Percentiles rank a stretch among this genome's conserved stretches.
These are phyloP conservation scores for Lactarius sp. DNA, from an alignment of 768 basidiomycete genomes.

Conservation along the genomic window DNA sequence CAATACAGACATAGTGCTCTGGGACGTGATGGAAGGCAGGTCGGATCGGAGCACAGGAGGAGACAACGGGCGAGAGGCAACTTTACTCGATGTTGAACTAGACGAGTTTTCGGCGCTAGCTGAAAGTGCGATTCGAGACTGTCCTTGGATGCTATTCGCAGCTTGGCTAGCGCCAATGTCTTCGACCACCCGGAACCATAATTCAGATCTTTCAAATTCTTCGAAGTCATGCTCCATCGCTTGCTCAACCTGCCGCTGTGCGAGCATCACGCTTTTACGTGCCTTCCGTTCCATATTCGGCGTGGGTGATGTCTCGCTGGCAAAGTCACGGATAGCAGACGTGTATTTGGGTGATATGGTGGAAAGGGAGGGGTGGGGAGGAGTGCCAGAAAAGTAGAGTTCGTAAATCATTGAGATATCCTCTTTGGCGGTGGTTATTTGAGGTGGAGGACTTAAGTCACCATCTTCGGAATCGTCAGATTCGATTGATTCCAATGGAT, in stretches of 20 bases:
- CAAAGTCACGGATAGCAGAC: constrained; percentile 61
- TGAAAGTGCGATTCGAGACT: neutral
- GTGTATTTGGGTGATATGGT: constrained; percentile 68
- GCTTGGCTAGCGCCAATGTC: constrained; percentile 46
- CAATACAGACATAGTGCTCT: constrained; percentile 3
- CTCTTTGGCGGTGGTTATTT: constrained; percentile 60
- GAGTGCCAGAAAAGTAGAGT: constrained; percentile 69
- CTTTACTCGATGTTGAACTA: neutral
- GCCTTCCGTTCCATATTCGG: constrained; percentile 48
- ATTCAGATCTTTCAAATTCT: constrained; percentile 79
- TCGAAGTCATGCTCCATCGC: constrained; percentile 92
- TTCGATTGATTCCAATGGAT: constrained; percentile 83
- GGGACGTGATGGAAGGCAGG: constrained; percentile 19
- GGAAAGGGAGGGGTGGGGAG: constrained; percentile 53
- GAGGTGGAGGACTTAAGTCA: constrained; percentile 52
- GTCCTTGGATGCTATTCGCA: neutral
- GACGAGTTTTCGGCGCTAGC: constrained; percentile 16
- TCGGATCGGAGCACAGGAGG: constrained; percentile 26
- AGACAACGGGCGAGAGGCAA: constrained; percentile 4
- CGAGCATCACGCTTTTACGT: constrained; percentile 72
- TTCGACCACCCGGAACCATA: constrained; percentile 86
- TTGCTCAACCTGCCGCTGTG: constrained; percentile 80
- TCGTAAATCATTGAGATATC: constrained; percentile 89
- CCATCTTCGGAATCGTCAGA: constrained; percentile 51
- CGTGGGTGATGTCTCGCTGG: constrained; percentile 43